A percentile compares a stretch with the other conserved stretches of the same genome.
These are phyloP conservation scores for Clavaria fumosa DNA, from an alignment of 768 basidiomycete genomes.

Conservation along the genomic window DNA sequence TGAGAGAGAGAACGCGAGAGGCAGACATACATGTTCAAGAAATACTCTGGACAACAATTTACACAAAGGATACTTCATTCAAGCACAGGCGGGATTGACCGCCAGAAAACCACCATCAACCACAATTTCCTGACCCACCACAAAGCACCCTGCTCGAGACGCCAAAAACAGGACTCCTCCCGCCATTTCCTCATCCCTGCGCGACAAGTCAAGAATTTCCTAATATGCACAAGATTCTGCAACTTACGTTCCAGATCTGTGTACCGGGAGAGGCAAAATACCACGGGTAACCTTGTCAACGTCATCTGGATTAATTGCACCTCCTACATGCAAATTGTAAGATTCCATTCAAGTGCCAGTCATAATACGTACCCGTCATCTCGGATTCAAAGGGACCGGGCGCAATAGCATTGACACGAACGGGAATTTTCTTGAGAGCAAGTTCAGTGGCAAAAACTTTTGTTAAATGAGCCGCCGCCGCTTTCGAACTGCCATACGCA, in stretches of 20 bases:
- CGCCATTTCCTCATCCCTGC: conserved; percentile 57
- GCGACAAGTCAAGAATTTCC: not conserved
- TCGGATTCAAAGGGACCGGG: conserved; percentile 67
- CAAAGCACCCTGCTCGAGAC: conserved; percentile 57
- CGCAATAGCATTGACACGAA: conserved; percentile 61
- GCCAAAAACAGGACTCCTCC: conserved; percentile 65
- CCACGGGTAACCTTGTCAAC: conserved; percentile 44
- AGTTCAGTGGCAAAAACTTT: conserved; percentile 65
- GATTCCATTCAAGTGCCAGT: too few relatives aligned
- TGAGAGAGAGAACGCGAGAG: conserved; percentile 43
- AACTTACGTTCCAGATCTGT: conserved; percentile 53
- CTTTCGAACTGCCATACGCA: conserved; percentile 69
- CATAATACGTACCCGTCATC: too few relatives aligned
- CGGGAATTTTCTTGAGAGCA: conserved; percentile 46
- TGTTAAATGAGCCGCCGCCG: conserved; percentile 63
- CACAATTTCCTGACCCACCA: conserved; percentile 63
- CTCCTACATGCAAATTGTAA: too few relatives aligned
- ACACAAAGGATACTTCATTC: too few relatives aligned
- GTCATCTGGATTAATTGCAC: conserved; percentile 28
- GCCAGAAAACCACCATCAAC: conserved; percentile 64
- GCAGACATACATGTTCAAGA: conserved; percentile 63
- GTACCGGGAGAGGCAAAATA: conserved; percentile 43
- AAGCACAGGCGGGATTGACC: conserved; percentile 48
- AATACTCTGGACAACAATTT: too few relatives aligned
- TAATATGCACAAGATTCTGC: too few relatives aligned